Percentiles rank a stretch among this genome's conserved stretches.
Conservation (phyloP, 441 rosid species). For the Syzygium malaccense region DNA sequence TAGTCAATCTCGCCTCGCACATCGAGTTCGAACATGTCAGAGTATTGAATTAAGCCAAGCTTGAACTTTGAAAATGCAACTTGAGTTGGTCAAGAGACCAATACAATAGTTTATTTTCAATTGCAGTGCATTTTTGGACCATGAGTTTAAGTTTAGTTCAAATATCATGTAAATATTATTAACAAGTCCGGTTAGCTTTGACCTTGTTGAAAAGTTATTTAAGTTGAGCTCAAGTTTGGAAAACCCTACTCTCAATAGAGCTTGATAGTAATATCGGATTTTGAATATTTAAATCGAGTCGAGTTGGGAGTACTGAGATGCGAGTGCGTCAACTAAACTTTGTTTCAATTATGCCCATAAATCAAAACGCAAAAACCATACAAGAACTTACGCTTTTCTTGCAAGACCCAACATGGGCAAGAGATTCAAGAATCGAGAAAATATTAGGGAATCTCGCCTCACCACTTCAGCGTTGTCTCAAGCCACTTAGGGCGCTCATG, state of each 20-base stretch:
- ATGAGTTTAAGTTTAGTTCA: no score
- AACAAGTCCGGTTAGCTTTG: no score
- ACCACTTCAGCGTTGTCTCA: accelerated
- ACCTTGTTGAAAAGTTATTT: background rate
- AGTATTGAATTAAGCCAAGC: background rate
- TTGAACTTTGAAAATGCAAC: background rate
- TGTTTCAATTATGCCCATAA: background rate
- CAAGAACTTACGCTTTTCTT: background rate
- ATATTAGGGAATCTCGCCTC: background rate
- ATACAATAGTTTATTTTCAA: no score
- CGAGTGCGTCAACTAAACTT: background rate
- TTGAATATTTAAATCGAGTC: background rate
- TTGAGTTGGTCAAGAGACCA: background rate
- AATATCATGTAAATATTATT: no score
- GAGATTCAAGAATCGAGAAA: background rate
- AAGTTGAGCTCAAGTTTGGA: background rate
- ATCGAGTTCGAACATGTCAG: background rate
- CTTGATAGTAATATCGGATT: background rate
- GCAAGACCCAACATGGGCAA: accelerated
- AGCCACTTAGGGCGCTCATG: no score
- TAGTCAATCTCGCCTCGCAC: background rate
- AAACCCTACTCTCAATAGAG: background rate
- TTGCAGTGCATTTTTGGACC: no score
- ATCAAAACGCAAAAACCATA: accelerated
- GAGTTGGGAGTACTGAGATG: background rate